These are phyloP conservation scores for Termitomyces sp. DNA, from an alignment of 768 basidiomycete genomes.

Conservation along the genomic window DNA sequence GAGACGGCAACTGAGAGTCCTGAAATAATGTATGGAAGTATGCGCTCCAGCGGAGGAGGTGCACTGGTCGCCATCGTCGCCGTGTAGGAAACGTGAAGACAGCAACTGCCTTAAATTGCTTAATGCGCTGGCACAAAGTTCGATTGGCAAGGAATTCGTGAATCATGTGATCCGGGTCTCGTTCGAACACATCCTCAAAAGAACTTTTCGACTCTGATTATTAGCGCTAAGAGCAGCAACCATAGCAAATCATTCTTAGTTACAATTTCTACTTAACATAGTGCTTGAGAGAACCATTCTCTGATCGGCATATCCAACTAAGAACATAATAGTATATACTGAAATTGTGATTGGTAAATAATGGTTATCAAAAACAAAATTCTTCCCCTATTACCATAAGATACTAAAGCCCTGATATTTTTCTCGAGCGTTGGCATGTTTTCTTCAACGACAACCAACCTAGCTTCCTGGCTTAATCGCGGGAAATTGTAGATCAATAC, in stretches of 20 bases:
- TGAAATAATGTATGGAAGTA: slow-evolving; percentile 12
- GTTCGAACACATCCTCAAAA: background rate
- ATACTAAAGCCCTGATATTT: background rate
- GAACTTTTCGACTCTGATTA: too few relatives aligned
- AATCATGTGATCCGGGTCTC: background rate
- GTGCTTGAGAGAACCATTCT: too few relatives aligned
- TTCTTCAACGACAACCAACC: background rate
- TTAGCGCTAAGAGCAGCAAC: too few relatives aligned
- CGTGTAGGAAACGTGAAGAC: background rate
- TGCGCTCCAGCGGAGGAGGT: slow-evolving; percentile 12
- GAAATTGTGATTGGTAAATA: too few relatives aligned
- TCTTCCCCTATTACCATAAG: background rate
- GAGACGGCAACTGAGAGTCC: slow-evolving; percentile 4
- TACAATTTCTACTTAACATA: too few relatives aligned
- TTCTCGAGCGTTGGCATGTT: background rate
- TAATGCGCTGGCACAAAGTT: too few relatives aligned
- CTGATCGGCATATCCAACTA: too few relatives aligned
- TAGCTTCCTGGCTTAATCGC: background rate
- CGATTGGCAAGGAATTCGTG: background rate
- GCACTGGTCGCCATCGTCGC: background rate
- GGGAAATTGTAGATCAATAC: background rate
- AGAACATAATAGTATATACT: too few relatives aligned
- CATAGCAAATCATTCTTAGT: too few relatives aligned
- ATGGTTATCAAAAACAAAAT: background rate
- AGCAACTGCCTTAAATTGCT: background rate